Evolutionary conservation across 2,329 filamentous ascomycete genomes (phyloP).

Genomic region (Cladophialophora carrionii): DNA sequence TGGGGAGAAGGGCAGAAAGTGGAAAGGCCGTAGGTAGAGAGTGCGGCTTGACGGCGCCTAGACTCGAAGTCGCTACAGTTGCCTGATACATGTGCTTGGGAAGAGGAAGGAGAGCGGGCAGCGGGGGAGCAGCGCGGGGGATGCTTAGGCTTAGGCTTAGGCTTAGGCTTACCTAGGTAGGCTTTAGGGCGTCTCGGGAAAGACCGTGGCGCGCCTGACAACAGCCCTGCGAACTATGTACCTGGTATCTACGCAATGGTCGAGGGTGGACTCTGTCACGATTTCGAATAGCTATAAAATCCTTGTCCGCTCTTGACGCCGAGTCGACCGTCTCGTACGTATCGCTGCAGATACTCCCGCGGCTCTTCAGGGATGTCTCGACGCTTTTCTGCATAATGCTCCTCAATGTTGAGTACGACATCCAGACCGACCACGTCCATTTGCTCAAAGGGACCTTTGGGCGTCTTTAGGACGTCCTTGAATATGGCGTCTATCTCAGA

Average conservation of each 20-base stretch:
- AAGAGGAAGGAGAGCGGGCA: too few species aligned
- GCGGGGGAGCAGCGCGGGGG: too few species aligned
- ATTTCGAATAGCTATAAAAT: conserved; percentile 42
- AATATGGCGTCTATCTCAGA: conserved; percentile 47
- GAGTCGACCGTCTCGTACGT: conserved; percentile 42
- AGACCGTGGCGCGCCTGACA: neutral
- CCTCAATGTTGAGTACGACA: conserved; percentile 48
- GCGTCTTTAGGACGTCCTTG: conserved; percentile 44
- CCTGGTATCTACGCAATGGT: too few species aligned
- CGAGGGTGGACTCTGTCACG: neutral
- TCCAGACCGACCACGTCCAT: conserved; percentile 51
- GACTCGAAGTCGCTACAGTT: neutral
- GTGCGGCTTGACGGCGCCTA: neutral
- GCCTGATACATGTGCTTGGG: neutral
- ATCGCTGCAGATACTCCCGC: conserved; percentile 42
- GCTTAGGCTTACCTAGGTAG: neutral
- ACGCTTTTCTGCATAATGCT: conserved; percentile 46
- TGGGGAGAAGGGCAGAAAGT: neutral
- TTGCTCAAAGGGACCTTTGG: conserved; percentile 46
- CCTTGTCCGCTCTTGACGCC: conserved; percentile 44
- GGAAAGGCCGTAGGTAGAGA: neutral
- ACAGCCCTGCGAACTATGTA: neutral
- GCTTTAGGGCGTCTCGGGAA: neutral
- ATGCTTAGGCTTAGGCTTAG: too few species aligned
- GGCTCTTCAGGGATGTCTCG: conserved; percentile 41